Conservation (phyloP, 441 rosid genomes). For the Euphorbia schlechtendalii region DNA sequence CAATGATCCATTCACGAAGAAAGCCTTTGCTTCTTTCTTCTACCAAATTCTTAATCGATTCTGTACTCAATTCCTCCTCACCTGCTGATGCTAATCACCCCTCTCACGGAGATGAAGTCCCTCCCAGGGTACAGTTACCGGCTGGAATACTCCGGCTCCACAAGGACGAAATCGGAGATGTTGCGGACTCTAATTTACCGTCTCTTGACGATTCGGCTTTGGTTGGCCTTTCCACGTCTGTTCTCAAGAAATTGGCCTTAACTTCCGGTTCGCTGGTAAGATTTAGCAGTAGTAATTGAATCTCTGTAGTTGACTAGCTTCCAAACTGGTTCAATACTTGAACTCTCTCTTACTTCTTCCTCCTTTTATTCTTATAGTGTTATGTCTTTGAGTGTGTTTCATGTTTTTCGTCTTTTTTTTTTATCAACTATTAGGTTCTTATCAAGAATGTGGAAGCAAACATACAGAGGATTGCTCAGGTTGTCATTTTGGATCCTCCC, state of each 20-base stretch:
- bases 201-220: conserved; percentile 56
- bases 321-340: background rate
- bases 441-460: conserved; percentile 53
- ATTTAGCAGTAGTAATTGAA: background rate
- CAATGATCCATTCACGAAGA: conserved; percentile 71
- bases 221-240: conserved; percentile 58
- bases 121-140: conserved; percentile 26
- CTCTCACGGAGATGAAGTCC: conserved; percentile 9
- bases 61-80: conserved; percentile 40
- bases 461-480: conserved; percentile 51
- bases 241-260: conserved; percentile 56
- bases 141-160: conserved; percentile 70
- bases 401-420: no score
- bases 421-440: conserved; percentile 38
- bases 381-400: no score
- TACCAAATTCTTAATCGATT: conserved; percentile 54
- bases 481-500: conserved; percentile 79
- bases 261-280: conserved; percentile 77
- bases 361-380: no score
- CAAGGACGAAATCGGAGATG: conserved; percentile 20
- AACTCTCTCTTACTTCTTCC: no score
- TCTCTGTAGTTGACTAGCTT: background rate
- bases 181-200: conserved; percentile 30
- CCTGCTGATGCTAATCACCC: background rate
- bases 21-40: conserved; percentile 77